Evolutionary conservation across 805 yeast genomes (phyloP), one percentile per base, ranked within the genome.

Genomic region (Yamadazyma nakazawae): DNA sequence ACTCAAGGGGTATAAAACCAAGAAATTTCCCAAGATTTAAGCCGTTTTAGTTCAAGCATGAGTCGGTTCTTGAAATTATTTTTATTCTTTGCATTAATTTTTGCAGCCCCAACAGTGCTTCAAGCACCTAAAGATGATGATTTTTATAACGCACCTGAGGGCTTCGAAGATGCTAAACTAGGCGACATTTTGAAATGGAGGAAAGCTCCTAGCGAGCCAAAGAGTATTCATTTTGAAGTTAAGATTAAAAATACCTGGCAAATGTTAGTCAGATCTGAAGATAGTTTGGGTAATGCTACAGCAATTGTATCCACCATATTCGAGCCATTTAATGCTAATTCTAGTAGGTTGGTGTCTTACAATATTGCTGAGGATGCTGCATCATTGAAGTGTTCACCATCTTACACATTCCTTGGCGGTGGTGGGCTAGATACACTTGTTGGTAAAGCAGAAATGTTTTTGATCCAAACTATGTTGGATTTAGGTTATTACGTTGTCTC

Each of bases 401-500:
- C 66, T 11, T 64, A 58, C 47, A 54, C 63, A 2, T 49, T 58
- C 34, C 37, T 38, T 14, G 48, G 47, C 13, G 61, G 62, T 16
- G 55, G 62, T 7, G 51, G 55, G 8, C 9, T 47, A n/a, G 37
- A 21, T 3, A 54, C 52, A 9, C 14, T 57, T 10, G 45, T 46
- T n/a, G 49, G 50, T 5, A 52, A 58, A 39, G 31, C 46, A 3
- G 64, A 56, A 49, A 51, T 55, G 52, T 46, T 42, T 14, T 46
- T 52, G n/a, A 47, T 58, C 21, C 55, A 48, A 17, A 49, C 54
- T 5, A 59, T 58, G 11, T 51, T 61, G 18, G 49, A 56, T 21
- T 48, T 56, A 36, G 75, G 74, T 6, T 68, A 61, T 56, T 62
- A 54, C 49, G 67, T 68, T 3, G 59, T 64, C 1, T 52, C 58